Base-by-base conservation (phyloP, 176 grass and related monocot genomes). In the Carex scoparia region DNA sequence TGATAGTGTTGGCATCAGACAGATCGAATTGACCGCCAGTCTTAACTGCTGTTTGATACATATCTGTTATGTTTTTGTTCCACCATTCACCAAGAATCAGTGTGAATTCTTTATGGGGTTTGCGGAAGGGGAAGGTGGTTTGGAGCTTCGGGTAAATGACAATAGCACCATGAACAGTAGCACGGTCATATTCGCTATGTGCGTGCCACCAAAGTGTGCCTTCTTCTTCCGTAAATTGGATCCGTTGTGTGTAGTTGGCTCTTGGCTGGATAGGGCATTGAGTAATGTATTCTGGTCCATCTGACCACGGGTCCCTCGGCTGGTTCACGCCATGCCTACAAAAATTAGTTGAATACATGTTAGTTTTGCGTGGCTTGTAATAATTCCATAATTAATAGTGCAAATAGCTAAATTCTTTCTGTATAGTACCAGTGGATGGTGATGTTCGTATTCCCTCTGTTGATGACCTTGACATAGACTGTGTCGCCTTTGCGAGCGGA, bases 131-230 rank as follows among this genome's bases (percentile, higher is more conserved):
- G 5, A 88, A 96, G 69, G 87, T 23, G 71, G 77, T 58, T 79
- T 86, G 81, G 40, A n/a, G 30, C 4, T 18, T 83, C 0, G 91
- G 94, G 18, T 84, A 23, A 87, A 96, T 54, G 80, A 96, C 84
- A 73, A 96, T 64, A 0, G 94, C 86, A 7, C 94, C 94, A 46
- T 96, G 79, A 55, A 96, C 87, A 6, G 94, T 96, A 19, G 91
- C 89, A 85, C 94, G 87, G 1, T 91, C 84, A 62, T 80, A 83
- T 65, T 86, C 86, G 55, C 67, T 69, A 71, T 96, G 94, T 0
- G 91, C 91, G 78, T 96, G 94, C 94, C 94, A 96, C 94, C 91
- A 96, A 49, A 96, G 84, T 16, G 94, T 96, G 69, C 94, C 94
- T 48, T 91, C 89, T 58, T 96, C 91, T 12, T 85, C 89, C 1